Base-by-base conservation (phyloP, 805 yeast genomes). In the Huiozyma naganishii region DNA sequence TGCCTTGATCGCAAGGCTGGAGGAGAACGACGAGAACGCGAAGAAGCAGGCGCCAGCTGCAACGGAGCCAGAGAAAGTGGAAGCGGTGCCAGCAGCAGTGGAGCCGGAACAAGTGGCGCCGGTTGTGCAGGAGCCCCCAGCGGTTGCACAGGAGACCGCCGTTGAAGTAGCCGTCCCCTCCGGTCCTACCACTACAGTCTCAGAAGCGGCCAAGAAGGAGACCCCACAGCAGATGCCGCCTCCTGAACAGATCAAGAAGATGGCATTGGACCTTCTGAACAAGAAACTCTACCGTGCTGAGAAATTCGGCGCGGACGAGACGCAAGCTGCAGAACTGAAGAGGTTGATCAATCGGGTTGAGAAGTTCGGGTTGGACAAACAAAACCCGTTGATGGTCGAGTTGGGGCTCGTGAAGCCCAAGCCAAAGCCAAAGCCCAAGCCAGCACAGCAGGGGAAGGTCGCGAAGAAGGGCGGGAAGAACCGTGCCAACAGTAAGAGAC, bases 51-150 rank as follows among this genome's bases (percentile, higher is more conserved):
- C 90, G 41, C 61, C 92, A 2, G 68, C 70, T 6, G 74, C 74
- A 35, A 97, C 97, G 23, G 79, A 85, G 53, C 90, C 89, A 63
- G 79, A 82, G 37, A 96, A 88, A 41, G 67, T 83, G 52, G 68
- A 83, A 45, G 74, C 74, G 11, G 73, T 90, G 53, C 67, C 83
- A 23, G 39, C 38, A 6, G 48, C 50, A 35, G 51, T 49, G 33
- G 39, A 51, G 11, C 41, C 43, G 58, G 51, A 49, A 6, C 11
- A 13, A 2, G 35, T 12, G 27, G 29, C 6, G 13, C 12, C 39
- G 23, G 41, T 50, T 45, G 50, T 36, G 44, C 54, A 34, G 2
- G 41, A 46, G 8, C 46, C 34, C 39, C 37, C 38, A 6, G 45
- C 44, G 7, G 37, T 36, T 12, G 7, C 41, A 6, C 37, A 36